Evolutionary conservation across 169 alveolate genomes (phyloP), one percentile per base, ranked within the genome.

Genomic region (Besnoitia besnoiti): DNA sequence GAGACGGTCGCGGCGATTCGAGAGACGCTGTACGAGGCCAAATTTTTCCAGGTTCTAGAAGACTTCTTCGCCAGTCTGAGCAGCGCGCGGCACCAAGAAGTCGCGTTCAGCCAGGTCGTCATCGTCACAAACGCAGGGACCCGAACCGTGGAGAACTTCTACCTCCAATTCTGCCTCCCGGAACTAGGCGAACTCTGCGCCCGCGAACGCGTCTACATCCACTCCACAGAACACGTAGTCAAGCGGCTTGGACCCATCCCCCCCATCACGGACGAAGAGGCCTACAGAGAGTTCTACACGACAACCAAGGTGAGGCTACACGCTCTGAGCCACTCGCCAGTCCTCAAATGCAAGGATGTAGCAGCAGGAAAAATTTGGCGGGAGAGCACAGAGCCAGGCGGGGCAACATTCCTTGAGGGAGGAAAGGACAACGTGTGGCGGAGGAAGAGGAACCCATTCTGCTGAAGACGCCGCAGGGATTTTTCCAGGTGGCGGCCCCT

Each of bases 111-210:
- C 12, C 91, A 85, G 51, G 92, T 94, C 51, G 94, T 92, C 27
- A 94, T 94, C 44, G 94, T 94, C n/a, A 94, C 96, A 10, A 94
- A 94, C 55, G 96, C 96, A 30, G 96, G 96, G 33, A 35, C 91
- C 40, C 49, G 95, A 73, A 94, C 96, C 5, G 96, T 94, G 21
- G 95, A 94, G 50, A 67, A 92, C 30, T 94, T 94, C 87, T 94
- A 94, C 62, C 88, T 94, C 59, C 84, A 88, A 55, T 51, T 90
- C 50, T 92, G 95, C 73, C 94, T 94, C 50, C 96, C 96, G 7
- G 92, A 94, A 73, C 87, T 94, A n/a, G 79, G 87, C 75, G 96
- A 94, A n/a, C 80, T 94, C 21, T 50, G 92, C 35, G 92, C 55
- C 19, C 92, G 90, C 24, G 90, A 94, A 37, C 85, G 82, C 46